Evolutionary conservation across 2,329 filamentous ascomycete species (phyloP).

Genomic region (Aspergillus candidus): DNA sequence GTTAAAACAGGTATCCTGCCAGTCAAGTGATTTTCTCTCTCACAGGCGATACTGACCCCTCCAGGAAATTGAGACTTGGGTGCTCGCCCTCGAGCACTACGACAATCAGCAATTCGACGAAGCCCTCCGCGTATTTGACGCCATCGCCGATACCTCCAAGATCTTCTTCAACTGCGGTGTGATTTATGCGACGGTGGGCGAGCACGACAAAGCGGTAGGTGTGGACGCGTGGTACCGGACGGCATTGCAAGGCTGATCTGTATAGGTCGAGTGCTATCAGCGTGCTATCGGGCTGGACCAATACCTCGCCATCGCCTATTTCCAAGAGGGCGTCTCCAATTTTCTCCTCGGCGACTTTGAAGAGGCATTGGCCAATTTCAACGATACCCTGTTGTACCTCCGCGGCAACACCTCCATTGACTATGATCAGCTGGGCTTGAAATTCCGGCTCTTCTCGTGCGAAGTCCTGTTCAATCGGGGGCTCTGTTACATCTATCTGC

Average conservation of each 20-base stretch:
- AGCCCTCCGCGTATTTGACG: conserved; percentile 73
- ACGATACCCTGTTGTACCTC: conserved; percentile 90
- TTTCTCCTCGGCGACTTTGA: conserved; percentile 96
- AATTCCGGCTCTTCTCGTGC: conserved; percentile 95
- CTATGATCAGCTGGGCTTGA: conserved; percentile 89
- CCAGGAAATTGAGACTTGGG: conserved; percentile 99
- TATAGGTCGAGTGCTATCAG: conserved; percentile 88
- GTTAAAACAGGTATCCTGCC: conserved; percentile 51
- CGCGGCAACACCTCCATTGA: conserved; percentile 96
- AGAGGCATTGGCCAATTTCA: conserved; percentile 96
- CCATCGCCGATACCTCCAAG: conserved; percentile 91
- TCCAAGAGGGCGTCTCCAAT: conserved; percentile 97
- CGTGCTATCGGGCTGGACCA: conserved; percentile 83
- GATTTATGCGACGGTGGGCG: conserved; percentile 91
- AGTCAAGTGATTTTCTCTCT: not conserved
- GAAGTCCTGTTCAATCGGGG: conserved; percentile 97
- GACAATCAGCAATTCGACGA: conserved; percentile 98
- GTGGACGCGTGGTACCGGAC: not conserved
- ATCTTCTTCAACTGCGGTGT: conserved; percentile 98
- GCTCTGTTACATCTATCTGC: conserved; percentile 93
- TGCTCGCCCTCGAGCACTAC: conserved; percentile 81
- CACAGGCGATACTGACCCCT: not conserved
- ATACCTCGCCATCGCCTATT: conserved; percentile 95
- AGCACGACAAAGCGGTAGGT: conserved; percentile 89
- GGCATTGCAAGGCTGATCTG: conserved; percentile 9